A percentile compares a stretch with the other conserved stretches of the same genome.
phyloP scores from a whole-genome alignment of 352 stramenopile species.

The Pythium insidiosum region DNA sequence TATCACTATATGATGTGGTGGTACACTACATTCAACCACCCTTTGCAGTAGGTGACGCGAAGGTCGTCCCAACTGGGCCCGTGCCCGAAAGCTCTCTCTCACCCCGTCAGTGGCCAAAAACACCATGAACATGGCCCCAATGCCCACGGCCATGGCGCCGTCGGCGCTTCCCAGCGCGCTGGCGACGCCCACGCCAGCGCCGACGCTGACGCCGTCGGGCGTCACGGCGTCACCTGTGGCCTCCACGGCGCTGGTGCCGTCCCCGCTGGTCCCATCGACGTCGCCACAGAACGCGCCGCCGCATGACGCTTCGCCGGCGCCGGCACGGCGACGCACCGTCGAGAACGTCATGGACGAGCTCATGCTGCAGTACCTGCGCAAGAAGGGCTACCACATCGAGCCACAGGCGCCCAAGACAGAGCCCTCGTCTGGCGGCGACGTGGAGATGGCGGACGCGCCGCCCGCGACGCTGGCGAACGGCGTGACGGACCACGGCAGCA shows the following conservation, averaged over 20 bases:
- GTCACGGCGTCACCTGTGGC: neutral
- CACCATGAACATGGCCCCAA: conserved; percentile 8
- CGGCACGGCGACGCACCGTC: neutral
- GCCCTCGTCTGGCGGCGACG: no score
- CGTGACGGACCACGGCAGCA: no score
- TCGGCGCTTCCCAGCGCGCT: neutral
- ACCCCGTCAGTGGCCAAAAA: neutral
- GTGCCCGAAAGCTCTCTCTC: neutral
- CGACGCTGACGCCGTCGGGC: neutral
- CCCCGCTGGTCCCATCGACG: neutral
- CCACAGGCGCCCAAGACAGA: neutral
- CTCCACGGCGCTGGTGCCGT: neutral
- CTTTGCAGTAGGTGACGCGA: conserved; percentile 1
- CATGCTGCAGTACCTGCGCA: conserved; percentile 58
- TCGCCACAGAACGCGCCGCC: neutral
- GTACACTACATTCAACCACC: neutral
- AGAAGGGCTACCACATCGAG: conserved; percentile 40
- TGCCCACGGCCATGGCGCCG: conserved; percentile 2
- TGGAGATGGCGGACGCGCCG: conserved; percentile 9
- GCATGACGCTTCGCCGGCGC: neutral
- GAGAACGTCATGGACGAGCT: conserved; percentile 51
- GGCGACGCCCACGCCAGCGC: neutral
- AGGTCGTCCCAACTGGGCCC: neutral
- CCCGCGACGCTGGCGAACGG: conserved; percentile 1
- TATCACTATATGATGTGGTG: no score